Base-by-base conservation (phyloP, 202 grass and related monocot genomes). In the Elaeis oleifera region DNA sequence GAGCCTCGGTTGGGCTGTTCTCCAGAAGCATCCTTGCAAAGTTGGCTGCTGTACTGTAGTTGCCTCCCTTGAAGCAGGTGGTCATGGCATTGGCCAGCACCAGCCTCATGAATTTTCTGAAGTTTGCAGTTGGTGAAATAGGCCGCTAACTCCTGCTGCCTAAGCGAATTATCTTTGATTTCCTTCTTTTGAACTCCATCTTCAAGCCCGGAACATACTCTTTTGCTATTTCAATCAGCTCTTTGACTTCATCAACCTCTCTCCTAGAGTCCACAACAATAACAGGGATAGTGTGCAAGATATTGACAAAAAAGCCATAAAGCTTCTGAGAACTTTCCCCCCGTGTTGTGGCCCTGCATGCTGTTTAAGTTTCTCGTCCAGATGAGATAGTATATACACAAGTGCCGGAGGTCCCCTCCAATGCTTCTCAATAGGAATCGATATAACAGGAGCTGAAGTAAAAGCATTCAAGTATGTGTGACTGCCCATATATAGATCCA, bases 41-140 rank as follows among this genome's bases (percentile, higher is more conserved):
- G 68, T 99, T 69, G n/a, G 64, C 75, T 8, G 94, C 85, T 17
- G 94, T 94, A 6, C 82, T 77, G 20, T 64, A 92, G 59, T 99
- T 99, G 52, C 67, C 78, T 18, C 81, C 79, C 58, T 85, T 86
- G 78, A 73, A 99, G 77, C 85, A 99, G 29, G 78, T 84, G 24
- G 51, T 68, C 94, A 99, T 99, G 51, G 94, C 94, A 16, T 67
- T 92, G 0, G 65, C 58, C 23, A 89, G 83, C 58, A 94, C 94
- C 19, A 94, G 94, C 21, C 82, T 78, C 83, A 84, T 99, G 94
- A 65, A 99, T 66, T 61, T 75, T 89, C 68, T 99, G 94, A 52
- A 99, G 84, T 54, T 99, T 94, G 70, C 94, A 92, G 75, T 99
- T 99, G 18, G 94, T 89, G 71, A 99, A 99, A 70, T 94, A 99